Percentiles rank a stretch among this genome's conserved stretches.
Evolutionary conservation across 768 basidiomycete species (phyloP).

Genomic region (Kwoniella shandongensis): DNA sequence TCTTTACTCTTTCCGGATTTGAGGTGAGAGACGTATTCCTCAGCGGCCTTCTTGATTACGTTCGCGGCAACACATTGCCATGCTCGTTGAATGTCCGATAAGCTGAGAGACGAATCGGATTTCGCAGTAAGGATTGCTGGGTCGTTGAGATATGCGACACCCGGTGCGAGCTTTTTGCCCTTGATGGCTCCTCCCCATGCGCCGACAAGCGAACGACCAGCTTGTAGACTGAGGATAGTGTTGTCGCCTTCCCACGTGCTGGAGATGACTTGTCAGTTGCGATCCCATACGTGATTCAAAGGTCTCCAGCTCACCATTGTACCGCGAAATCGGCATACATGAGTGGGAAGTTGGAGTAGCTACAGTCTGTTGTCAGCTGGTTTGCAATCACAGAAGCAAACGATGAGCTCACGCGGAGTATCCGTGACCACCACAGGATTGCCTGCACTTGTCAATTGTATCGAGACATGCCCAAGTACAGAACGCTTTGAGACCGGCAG

Average conservation of each 20-base stretch:
- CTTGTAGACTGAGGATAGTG: constrained; percentile 54
- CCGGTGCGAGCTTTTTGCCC: constrained; percentile 53
- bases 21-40: constrained; percentile 49
- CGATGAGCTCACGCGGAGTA: constrained; percentile 52
- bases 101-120: constrained; percentile 47
- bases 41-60: constrained; percentile 55
- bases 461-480: constrained; percentile 57
- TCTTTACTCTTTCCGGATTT: constrained; percentile 54
- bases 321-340: constrained; percentile 57
- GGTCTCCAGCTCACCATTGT: constrained; percentile 32
- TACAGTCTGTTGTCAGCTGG: constrained; percentile 15
- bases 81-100: constrained; percentile 53
- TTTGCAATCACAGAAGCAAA: background rate
- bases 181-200: constrained; percentile 53
- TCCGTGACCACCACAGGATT: constrained; percentile 56
- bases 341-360: constrained; percentile 50
- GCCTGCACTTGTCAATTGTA: constrained; percentile 57
- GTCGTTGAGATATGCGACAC: constrained; percentile 55
- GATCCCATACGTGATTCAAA: background rate
- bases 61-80: constrained; percentile 56
- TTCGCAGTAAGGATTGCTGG: constrained; percentile 46
- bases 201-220: constrained; percentile 51
- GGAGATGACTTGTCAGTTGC: constrained; percentile 5
- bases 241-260: constrained; percentile 57
- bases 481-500: constrained; percentile 57